Evolutionary conservation across 306 rosid genomes (phyloP), one percentile per base, ranked within the genome.

Genomic region (Rosa persica): DNA sequence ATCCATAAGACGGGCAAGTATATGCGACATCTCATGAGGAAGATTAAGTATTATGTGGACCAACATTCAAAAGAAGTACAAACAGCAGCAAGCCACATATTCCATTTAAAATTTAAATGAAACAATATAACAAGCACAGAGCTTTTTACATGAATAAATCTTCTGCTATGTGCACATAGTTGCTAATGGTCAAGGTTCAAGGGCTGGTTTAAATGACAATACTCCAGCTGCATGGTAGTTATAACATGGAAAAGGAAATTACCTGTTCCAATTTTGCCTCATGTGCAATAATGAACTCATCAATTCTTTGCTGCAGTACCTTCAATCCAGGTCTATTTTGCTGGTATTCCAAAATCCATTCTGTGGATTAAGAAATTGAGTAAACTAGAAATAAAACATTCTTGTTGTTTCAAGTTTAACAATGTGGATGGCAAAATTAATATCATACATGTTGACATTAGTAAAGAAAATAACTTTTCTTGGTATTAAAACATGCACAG

Each of bases 211-310:
- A 69, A 16, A 58, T 44, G 34, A 71, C 25, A 40, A 25, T 66
- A 17, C 0, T 20, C 23, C 61, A 83, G 65, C 42, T 61, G 54
- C 20, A 58, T 25, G 30, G 47, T 34, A 25, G 5, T 48, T 36
- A 23, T n/a, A 1, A 68, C 17, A 42, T 67, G 57, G 48, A 15
- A 9, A 34, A 13, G 48, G 25, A 70, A 42, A 47, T 71, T 84
- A 94, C 97, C 97, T 85, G 87, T 83, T 92, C 96, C 42, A 89
- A 57, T 78, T 83, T 81, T 51, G 49, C 93, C 81, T 95, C 98
- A 13, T 92, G 88, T n/a, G 84, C 82, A 43, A 80, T 84, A 70
- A 91, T 81, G 68, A 88, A 95, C 51, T 91, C 90, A 61, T 95
- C 93, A 36, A 95, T 88, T 70, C 85, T 89, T 70, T 86, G 80